A percentile compares a stretch with the other conserved stretches of the same genome.
Conservation (phyloP, 805 yeast species). For the Candida rishiriensis region DNA sequence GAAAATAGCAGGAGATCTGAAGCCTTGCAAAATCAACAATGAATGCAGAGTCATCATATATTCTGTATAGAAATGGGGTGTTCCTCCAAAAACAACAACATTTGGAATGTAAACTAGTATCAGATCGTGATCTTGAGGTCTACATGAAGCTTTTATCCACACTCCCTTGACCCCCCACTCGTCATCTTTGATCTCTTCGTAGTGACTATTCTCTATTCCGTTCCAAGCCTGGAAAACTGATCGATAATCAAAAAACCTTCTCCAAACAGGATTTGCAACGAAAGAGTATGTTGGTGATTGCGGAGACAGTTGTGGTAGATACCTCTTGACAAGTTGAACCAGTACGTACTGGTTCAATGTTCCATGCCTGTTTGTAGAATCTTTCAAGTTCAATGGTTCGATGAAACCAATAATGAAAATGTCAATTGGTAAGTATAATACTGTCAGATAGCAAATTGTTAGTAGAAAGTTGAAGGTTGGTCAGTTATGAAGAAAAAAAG, state of each 20-base stretch:
- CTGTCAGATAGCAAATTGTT: constrained; percentile 9
- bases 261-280: constrained; percentile 29
- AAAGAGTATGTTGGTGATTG: constrained; percentile 23
- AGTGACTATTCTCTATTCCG: constrained; percentile 31
- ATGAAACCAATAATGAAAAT: constrained; percentile 24
- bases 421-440: constrained; percentile 18
- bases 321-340: constrained; percentile 15
- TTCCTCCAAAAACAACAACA: constrained; percentile 29
- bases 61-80: constrained; percentile 41
- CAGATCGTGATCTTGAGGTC: constrained; percentile 35
- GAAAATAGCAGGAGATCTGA: constrained; percentile 42
- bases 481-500: no score
- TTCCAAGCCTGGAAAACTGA: constrained; percentile 29
- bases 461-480: constrained; percentile 1
- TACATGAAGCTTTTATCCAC: constrained; percentile 29
- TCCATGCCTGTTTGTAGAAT: constrained; percentile 26
- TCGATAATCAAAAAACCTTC: constrained; percentile 27
- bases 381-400: constrained; percentile 29
- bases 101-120: constrained; percentile 44
- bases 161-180: constrained; percentile 12
- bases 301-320: constrained; percentile 6
- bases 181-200: constrained; percentile 13
- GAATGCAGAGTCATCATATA: constrained; percentile 38
- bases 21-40: constrained; percentile 43
- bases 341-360: constrained; percentile 26